Percentiles rank a stretch among this genome's conserved stretches.
Evolutionary conservation across 495 filamentous ascomycete genomes (phyloP).

Genomic region (Aspergillus bertholletiae): DNA sequence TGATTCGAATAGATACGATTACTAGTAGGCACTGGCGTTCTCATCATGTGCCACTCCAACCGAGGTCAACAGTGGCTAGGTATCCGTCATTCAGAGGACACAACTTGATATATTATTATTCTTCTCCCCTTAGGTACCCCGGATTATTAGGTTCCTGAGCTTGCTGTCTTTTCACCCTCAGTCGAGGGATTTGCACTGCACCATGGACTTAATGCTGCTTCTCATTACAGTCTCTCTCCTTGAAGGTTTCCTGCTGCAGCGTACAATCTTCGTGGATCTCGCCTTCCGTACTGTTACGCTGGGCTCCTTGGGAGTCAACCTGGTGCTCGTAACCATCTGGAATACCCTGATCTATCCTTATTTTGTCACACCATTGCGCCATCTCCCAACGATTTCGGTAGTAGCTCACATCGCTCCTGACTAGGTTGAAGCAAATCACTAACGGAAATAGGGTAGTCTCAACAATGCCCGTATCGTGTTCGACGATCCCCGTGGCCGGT

Average conservation of each 20-base stretch:
- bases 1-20: no score
- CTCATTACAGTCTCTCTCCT: slow-evolving; percentile 22
- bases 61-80: no score
- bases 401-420: slow-evolving; percentile 9
- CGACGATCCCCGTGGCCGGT: slow-evolving; percentile 55
- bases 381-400: slow-evolving; percentile 58
- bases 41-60: neutral
- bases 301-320: slow-evolving; percentile 21
- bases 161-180: neutral
- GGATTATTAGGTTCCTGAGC: neutral
- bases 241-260: slow-evolving; percentile 31
- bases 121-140: neutral
- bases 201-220: slow-evolving; percentile 14
- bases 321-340: slow-evolving; percentile 38
- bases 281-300: slow-evolving; percentile 22
- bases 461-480: slow-evolving; percentile 58
- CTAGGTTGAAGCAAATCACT: neutral
- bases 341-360: slow-evolving; percentile 63
- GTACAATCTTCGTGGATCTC: slow-evolving; percentile 22
- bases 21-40: neutral
- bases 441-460: slow-evolving; percentile 35
- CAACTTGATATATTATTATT: no score
- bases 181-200: neutral
- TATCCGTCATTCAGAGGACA: no score
- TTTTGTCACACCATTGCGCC: slow-evolving; percentile 65